These are phyloP conservation scores for Boletus subparvulus DNA, from an alignment of 768 basidiomycete species.

Conservation along the genomic window DNA sequence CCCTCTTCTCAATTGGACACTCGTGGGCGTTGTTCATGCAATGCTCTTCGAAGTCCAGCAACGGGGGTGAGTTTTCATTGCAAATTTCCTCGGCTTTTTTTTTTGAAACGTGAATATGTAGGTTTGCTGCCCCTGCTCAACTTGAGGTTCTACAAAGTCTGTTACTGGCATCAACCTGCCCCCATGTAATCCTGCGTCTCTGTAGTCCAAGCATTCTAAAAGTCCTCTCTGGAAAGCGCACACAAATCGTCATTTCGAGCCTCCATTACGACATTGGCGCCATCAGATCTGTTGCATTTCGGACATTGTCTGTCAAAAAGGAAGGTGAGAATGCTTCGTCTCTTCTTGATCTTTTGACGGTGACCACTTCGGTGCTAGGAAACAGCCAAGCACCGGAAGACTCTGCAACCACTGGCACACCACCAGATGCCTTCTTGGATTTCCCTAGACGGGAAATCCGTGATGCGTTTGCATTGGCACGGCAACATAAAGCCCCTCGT, in stretches of 20 bases:
- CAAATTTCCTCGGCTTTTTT: background rate
- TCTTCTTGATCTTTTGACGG: background rate
- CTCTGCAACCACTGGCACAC: conserved; percentile 5
- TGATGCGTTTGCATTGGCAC: conserved; percentile 54
- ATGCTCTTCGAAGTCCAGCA: conserved; percentile 61
- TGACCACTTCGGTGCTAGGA: conserved; percentile 9
- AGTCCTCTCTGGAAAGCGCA: conserved; percentile 40
- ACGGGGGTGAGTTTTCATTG: conserved; percentile 42
- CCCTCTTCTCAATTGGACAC: conserved; percentile 75
- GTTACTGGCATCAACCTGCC: conserved; percentile 62
- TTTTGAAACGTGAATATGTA: conserved; percentile 22
- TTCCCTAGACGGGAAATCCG: conserved; percentile 59
- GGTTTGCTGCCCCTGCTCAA: conserved; percentile 49
- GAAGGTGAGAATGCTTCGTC: conserved; percentile 34
- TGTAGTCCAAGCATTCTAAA: conserved; percentile 58
- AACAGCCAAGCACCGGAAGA: conserved; percentile 18
- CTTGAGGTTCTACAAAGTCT: conserved; percentile 67
- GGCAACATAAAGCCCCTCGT: conserved; percentile 59
- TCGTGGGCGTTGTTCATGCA: conserved; percentile 68
- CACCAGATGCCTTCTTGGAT: conserved; percentile 45
- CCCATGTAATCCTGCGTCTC: conserved; percentile 61
- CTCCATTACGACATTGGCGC: conserved; percentile 39
- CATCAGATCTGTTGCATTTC: conserved; percentile 39
- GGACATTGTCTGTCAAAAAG: conserved; percentile 38
- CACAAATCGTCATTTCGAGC: conserved; percentile 30